Base-by-base conservation (phyloP, 2,329 filamentous ascomycete species). In the Stenocarpella maydis region DNA sequence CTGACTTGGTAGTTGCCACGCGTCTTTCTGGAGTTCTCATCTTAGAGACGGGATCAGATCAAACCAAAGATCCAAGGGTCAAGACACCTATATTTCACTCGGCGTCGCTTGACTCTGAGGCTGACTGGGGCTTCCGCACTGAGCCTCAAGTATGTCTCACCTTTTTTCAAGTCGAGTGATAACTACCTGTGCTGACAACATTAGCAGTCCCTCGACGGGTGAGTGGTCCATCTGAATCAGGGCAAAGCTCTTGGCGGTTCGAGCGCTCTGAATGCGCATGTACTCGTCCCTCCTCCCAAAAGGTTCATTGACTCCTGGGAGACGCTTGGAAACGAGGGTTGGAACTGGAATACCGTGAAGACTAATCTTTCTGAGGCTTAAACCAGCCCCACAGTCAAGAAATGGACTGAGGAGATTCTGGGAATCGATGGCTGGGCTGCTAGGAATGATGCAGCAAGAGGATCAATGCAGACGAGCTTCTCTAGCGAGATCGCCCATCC, bases 1-100 rank as follows among this genome's bases (percentile, higher is more conserved):
- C 83, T 41, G 84, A 84, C 21, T 80, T 84, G 64, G 80, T 83
- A 0, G 78, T 85, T 63, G 84, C 83, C 15, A 78, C 77, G 61
- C 80, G 83, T 43, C 78, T 85, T 17, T 68, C 65, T 19, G 80
- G 74, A 8, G 79, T 84, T 19, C 73, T 82, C 9, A 78, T 83
- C 7, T 72, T 83, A n/a, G 80, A 83, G 69, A 81, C 80, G 24
- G 81, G 81, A 15, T 73, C 73, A 12, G 77, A 81, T 61, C 76
- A 75, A 24, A 73, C 73, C 31, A 67, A 72, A 15, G 79, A 82
- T 61, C 79, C 79, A 4, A 69, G 78, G 10, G 64, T 37, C 12
- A 68, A 70, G 37, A 70, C 53, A 9, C 68, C 68, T 2, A 47
- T 68, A 15, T 64, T 70, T n/a, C 68, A 55, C 26, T 45, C 68